A percentile compares a stretch with the other conserved stretches of the same genome.
These are phyloP conservation scores for Cyberlindnera saturnus DNA, from an alignment of 805 yeast genomes.

Conservation along the genomic window DNA sequence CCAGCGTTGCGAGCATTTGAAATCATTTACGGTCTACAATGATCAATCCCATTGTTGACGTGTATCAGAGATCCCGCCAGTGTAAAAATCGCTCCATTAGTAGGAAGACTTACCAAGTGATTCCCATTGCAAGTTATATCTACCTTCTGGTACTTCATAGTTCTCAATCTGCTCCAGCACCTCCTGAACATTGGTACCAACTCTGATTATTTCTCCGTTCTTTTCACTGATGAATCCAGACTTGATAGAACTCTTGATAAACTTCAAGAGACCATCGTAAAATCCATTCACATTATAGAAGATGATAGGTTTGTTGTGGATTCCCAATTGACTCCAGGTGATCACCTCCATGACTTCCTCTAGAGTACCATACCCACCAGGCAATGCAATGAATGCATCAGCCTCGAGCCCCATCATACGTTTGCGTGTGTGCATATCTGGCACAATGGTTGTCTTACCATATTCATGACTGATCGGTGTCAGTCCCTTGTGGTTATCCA, in stretches of 20 bases:
- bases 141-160: slow-evolving; percentile 64
- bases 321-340: slow-evolving; percentile 87
- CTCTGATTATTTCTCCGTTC: slow-evolving; percentile 62
- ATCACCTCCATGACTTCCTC: slow-evolving; percentile 88
- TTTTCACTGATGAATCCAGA: slow-evolving; percentile 63
- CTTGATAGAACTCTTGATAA: slow-evolving; percentile 52
- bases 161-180: slow-evolving; percentile 55
- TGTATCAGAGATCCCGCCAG: too few relatives aligned
- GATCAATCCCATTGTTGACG: too few relatives aligned
- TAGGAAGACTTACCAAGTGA: slow-evolving; percentile 15
- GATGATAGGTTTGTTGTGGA: slow-evolving; percentile 76
- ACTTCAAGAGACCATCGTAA: slow-evolving; percentile 61
- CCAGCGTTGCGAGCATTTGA: too few relatives aligned
- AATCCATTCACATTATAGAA: slow-evolving; percentile 76
- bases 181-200: slow-evolving; percentile 64
- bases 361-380: slow-evolving; percentile 88
- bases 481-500: slow-evolving; percentile 57
- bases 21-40: too few relatives aligned
- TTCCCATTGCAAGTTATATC: slow-evolving; percentile 70
- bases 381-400: slow-evolving; percentile 83
- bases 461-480: slow-evolving; percentile 53
- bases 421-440: slow-evolving; percentile 88
- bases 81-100: too few relatives aligned
- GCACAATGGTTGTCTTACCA: slow-evolving; percentile 75
- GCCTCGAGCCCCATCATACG: slow-evolving; percentile 81